phyloP scores from a whole-genome alignment of 164 flowering plant genomes.

The Macadamia tetraphylla region DNA sequence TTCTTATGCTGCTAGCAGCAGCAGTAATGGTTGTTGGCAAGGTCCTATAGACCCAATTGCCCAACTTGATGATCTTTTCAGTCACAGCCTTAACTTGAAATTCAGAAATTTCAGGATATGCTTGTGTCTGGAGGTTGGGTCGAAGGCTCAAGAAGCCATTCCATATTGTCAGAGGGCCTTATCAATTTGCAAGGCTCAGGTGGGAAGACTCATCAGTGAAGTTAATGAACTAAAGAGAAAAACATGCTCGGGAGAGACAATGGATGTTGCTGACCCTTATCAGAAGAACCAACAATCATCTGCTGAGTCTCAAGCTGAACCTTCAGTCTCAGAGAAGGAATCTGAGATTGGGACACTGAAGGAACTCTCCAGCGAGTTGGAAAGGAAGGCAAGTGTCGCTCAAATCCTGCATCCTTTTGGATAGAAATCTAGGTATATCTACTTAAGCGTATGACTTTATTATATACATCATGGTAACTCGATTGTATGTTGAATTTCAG shows the following conservation, averaged over 20 bases:
- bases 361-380: slow-evolving; percentile 62
- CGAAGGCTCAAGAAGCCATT: slow-evolving; percentile 69
- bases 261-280: slow-evolving; percentile 21
- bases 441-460: too few species aligned
- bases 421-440: too few species aligned
- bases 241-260: slow-evolving; percentile 23
- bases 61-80: neutral
- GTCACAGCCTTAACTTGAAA: slow-evolving; percentile 34
- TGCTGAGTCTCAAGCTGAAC: slow-evolving; percentile 23
- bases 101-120: slow-evolving; percentile 85
- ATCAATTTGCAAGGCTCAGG: slow-evolving; percentile 63
- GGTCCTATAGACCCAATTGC: neutral
- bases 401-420: neutral
- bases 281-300: slow-evolving; percentile 28
- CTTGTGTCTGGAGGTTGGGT: slow-evolving; percentile 76
- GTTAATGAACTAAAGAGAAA: slow-evolving; percentile 41
- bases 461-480: neutral
- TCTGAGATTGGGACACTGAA: slow-evolving; percentile 67
- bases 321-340: slow-evolving; percentile 40
- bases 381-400: slow-evolving; percentile 59
- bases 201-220: slow-evolving; percentile 36
- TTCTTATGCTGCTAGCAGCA: neutral
- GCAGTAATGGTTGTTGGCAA: too few species aligned
- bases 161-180: slow-evolving; percentile 84
- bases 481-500: slow-evolving; percentile 33